Conservation (phyloP, 2,329 filamentous ascomycete genomes). For the Aureobasidium lini region DNA sequence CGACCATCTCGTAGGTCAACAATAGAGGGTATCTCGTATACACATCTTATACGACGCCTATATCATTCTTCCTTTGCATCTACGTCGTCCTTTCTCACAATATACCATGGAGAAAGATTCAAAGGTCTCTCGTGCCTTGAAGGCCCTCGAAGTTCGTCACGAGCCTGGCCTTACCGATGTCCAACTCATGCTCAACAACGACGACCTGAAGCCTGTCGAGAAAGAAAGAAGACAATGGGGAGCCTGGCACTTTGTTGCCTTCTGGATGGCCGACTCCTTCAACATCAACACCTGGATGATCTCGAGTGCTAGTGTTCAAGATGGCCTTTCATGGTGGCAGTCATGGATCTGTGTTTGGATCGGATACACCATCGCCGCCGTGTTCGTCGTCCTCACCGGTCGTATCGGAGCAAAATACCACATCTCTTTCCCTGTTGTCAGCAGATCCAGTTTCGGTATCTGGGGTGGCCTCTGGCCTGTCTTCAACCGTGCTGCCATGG, state of each 20-base stretch:
- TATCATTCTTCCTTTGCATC: background rate
- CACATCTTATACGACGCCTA: background rate
- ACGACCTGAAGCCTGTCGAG: constrained; percentile 56
- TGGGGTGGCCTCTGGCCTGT: constrained; percentile 88
- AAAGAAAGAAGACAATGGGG: constrained; percentile 74
- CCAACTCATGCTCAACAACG: constrained; percentile 84
- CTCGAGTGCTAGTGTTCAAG: constrained; percentile 70
- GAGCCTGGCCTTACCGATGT: constrained; percentile 70
- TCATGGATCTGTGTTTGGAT: constrained; percentile 43
- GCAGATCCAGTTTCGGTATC: constrained; percentile 72
- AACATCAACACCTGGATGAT: constrained; percentile 65
- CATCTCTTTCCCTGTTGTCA: constrained; percentile 78
- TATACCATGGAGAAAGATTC: constrained; percentile 15
- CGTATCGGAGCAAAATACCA: constrained; percentile 82
- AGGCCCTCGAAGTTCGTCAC: constrained; percentile 32
- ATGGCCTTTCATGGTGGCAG: constrained; percentile 50
- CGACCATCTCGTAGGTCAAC: background rate
- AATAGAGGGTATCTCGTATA: constrained; percentile 15
- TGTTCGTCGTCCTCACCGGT: constrained; percentile 70
- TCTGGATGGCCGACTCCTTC: constrained; percentile 79
- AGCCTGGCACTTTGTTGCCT: constrained; percentile 74
- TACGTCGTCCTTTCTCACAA: background rate
- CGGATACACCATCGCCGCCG: constrained; percentile 69
- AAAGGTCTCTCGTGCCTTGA: constrained; percentile 33
- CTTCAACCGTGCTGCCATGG: constrained; percentile 78